Conservation (phyloP, 805 yeast species). For the Kodamaea leandrae region DNA sequence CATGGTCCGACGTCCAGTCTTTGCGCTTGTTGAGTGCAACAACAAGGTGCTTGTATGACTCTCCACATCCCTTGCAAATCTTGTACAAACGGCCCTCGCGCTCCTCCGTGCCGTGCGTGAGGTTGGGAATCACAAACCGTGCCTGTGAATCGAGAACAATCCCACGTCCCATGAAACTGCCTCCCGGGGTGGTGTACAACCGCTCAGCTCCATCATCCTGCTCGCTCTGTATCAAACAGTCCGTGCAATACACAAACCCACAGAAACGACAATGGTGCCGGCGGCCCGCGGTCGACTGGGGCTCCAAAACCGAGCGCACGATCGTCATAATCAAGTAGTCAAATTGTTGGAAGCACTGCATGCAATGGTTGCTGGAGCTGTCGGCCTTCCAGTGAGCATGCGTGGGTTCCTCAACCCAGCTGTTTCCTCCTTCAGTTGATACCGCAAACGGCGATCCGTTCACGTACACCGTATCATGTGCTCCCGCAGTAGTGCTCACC, state of each 20-base stretch:
- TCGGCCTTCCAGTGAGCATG: conserved; percentile 54
- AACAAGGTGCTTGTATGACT: conserved; percentile 19
- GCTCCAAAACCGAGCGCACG: conserved; percentile 10
- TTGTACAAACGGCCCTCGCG: conserved; percentile 23
- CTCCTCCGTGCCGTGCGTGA: conserved; percentile 4
- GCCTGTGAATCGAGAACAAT: conserved; percentile 24
- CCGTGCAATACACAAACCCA: conserved; percentile 45
- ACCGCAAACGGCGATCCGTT: conserved; percentile 4
- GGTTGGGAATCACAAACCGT: conserved; percentile 36
- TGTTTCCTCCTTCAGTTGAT: background rate
- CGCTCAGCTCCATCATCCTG: conserved; percentile 10
- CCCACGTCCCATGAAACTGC: conserved; percentile 15
- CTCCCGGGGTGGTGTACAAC: conserved; percentile 9
- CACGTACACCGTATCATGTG: conserved; percentile 4
- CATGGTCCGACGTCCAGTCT: conserved; percentile 16
- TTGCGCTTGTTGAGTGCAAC: conserved; percentile 11
- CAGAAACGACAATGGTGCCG: conserved; percentile 54
- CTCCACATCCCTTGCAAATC: conserved; percentile 35
- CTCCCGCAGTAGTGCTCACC: conserved; percentile 3
- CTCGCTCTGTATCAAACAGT: conserved; percentile 15
- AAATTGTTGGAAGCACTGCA: conserved; percentile 38
- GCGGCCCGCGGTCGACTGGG: conserved; percentile 25
- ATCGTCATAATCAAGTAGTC: conserved; percentile 19
- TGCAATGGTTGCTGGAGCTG: conserved; percentile 38
- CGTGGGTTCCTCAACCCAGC: conserved; percentile 40